Conservation (phyloP, 176 grass and related monocot genomes). For the Triticum timopheevii region DNA sequence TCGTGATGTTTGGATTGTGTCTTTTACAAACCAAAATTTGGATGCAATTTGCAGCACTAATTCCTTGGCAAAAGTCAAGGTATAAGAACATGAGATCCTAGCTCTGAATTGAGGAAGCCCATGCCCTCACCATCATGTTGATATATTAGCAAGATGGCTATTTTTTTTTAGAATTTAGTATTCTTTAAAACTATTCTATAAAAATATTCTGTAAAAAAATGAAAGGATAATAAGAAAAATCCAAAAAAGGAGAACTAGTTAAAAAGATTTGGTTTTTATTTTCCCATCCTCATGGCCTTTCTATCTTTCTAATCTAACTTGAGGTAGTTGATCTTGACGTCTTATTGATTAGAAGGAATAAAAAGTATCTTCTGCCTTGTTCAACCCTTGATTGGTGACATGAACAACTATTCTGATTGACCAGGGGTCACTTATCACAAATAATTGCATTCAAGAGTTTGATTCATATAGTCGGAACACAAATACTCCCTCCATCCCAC, state of each 20-base stretch:
- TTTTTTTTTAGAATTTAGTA: no score
- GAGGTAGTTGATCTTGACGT: no score
- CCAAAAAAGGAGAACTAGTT: neutral
- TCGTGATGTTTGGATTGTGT: neutral
- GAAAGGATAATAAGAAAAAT: neutral
- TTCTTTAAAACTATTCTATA: no score
- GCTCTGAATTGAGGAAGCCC: neutral
- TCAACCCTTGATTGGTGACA: neutral
- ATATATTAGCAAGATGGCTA: neutral
- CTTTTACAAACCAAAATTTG: neutral
- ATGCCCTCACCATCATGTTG: neutral
- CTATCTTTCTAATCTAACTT: no score
- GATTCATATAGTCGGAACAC: neutral
- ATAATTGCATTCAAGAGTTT: neutral
- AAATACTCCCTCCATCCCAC: neutral
- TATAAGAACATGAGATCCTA: neutral
- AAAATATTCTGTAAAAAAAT: neutral
- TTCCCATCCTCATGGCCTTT: no score
- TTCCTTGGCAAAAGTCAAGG: neutral
- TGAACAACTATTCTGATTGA: neutral
- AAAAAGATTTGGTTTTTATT: no score
- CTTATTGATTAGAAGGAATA: no score
- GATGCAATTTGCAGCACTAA: neutral
- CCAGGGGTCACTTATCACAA: neutral
- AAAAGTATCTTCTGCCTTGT: neutral